Base-by-base conservation (phyloP, 768 basidiomycete genomes). In the Mycena maculata region DNA sequence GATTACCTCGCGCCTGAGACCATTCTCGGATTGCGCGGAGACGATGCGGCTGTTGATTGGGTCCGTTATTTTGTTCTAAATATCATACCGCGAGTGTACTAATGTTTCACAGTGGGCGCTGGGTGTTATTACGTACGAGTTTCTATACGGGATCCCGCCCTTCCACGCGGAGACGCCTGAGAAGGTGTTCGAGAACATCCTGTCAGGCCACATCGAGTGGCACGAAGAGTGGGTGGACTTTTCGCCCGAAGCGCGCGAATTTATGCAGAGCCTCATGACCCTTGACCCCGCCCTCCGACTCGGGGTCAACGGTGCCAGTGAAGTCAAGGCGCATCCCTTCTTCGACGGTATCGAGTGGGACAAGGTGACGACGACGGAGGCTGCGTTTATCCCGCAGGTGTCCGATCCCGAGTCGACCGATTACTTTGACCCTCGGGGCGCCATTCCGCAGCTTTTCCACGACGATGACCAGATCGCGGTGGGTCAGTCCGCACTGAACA, bases 351-450 rank as follows among this genome's bases (percentile, higher is more conserved):
- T 99, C 69, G 93, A 98, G 67, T 99, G 98, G 98, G 89, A 94
- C 62, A 91, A 92, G 64, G 90, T 99, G 59, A 93, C 94, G 10
- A 88, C 88, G 10, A 88, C 90, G 7, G 93, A 97, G 79, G 95
- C 96, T 12, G 93, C 92, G 33, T 99, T 99, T 81, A 95, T 99
- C 56, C 98, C 98, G 50, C 92, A 96, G 75, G 89, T 98, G 36
- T 88, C 92, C 16, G 96, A 99, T 78, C 96, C 96, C 5, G 96
- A 98, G 80, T 97, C 95, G 23, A 99, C 98, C n/a, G 98, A 99
- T 77, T 99, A 99, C 81, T 99, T 99, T 74, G 98, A 99, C 80
- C 88, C 96, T 67, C 90, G 98, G 47, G 98, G 98, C 4, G 97
- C 97, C 18, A 88, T 93, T 47, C 88, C 91, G 31, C 93, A 95